phyloP scores from a whole-genome alignment of 2,329 filamentous ascomycete genomes.

The Nigrospora osmanthi region DNA sequence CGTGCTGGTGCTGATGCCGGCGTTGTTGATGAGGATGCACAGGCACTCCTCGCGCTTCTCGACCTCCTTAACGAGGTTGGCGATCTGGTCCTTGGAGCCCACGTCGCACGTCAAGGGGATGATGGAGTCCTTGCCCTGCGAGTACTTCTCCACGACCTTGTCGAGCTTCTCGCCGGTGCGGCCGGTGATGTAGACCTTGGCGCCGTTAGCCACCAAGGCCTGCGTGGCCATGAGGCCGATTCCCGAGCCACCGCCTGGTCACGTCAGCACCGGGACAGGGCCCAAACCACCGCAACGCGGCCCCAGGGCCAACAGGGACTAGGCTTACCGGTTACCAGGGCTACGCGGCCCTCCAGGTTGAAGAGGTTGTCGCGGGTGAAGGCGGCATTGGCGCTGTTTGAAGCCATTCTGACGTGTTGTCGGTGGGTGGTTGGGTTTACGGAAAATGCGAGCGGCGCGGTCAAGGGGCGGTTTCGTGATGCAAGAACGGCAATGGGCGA shows the following conservation, averaged over 20 bases:
- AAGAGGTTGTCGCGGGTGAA: conserved; percentile 31
- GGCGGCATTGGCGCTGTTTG: conserved; percentile 15
- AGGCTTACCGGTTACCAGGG: conserved; percentile 33
- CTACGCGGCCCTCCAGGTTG: conserved; percentile 32
- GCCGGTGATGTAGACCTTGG: conserved; percentile 64
- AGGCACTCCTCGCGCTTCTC: conserved; percentile 47
- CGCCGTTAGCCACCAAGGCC: conserved; percentile 58
- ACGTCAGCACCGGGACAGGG: neutral
- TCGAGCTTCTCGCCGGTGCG: conserved; percentile 56
- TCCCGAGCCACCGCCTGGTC: conserved; percentile 46
- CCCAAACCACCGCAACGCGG: neutral
- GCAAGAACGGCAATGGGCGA: neutral
- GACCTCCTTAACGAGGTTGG: conserved; percentile 49
- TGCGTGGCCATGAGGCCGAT: conserved; percentile 64
- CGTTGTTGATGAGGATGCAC: conserved; percentile 62
- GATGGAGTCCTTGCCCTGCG: conserved; percentile 46
- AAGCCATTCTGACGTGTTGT: conserved; percentile 14
- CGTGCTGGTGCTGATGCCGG: conserved; percentile 50
- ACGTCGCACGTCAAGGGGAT: conserved; percentile 55
- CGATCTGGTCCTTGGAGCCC: conserved; percentile 51
- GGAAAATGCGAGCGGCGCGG: neutral
- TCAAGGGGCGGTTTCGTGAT: too few species aligned
- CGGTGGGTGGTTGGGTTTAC: neutral
- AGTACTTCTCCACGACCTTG: conserved; percentile 48
- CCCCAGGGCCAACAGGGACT: neutral